Evolutionary conservation across 1,284 basidiomycete genomes (phyloP).

Genomic region (Papiliotrema laurentii): DNA sequence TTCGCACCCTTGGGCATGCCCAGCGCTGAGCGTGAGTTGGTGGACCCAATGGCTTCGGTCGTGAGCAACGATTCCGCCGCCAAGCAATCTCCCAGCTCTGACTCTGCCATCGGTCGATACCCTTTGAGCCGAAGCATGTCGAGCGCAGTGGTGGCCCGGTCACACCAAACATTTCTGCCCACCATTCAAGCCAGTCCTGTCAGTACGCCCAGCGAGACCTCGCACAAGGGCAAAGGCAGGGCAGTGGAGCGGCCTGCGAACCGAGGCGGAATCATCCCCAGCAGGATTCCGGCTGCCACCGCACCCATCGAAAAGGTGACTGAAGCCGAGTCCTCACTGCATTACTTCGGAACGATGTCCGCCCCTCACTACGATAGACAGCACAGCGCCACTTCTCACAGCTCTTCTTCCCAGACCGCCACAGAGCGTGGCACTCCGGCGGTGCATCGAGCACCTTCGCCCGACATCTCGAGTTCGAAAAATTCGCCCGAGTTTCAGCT

Average conservation of each 20-base stretch:
- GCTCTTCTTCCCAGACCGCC: conserved; percentile 29
- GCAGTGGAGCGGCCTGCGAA: no score
- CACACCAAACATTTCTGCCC: conserved; percentile 19
- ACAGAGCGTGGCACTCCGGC: conserved; percentile 12
- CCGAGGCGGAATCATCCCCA: conserved; percentile 16
- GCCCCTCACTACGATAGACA: conserved; percentile 11
- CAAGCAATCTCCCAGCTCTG: conserved; percentile 28
- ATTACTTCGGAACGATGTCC: conserved; percentile 34
- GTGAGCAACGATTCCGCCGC: conserved; percentile 3
- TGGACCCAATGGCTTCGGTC: conserved; percentile 64
- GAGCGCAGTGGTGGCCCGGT: conserved; percentile 8
- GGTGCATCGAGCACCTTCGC: neutral
- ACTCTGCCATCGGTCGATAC: conserved; percentile 25
- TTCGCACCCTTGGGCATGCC: conserved; percentile 67
- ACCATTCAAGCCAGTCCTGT: conserved; percentile 42
- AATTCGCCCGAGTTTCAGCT: conserved; percentile 1
- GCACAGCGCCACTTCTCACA: conserved; percentile 11
- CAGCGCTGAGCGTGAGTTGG: conserved; percentile 78
- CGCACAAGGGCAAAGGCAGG: conserved; percentile 11
- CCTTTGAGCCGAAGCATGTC: conserved; percentile 34
- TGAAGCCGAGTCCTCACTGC: conserved; percentile 15
- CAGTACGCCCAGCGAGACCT: conserved; percentile 31
- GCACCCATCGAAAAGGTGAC: conserved; percentile 36
- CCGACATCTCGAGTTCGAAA: neutral
- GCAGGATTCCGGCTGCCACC: conserved; percentile 35